Evolutionary conservation across 495 filamentous ascomycete genomes (phyloP), one percentile per base, ranked within the genome.

Genomic region (Neurospora sp.): DNA sequence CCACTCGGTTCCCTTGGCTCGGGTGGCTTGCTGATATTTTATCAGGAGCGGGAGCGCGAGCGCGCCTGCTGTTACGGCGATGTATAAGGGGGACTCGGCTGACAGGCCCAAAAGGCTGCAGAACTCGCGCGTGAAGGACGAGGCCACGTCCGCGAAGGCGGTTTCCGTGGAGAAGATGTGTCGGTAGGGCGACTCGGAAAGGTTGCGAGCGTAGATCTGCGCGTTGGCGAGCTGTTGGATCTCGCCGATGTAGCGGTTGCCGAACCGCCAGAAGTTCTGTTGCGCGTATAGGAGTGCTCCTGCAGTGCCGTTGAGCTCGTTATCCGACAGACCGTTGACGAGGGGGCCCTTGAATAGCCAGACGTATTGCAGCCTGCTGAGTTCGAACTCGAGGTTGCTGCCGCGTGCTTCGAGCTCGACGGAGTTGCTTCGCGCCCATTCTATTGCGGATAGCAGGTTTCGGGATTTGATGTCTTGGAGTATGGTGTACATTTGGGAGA

Each of bases 341-440:
- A 72, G 18, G 0, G 85, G 81, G 0, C 86, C 86, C 59, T 85
- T 83, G 85, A 91, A 98, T 0, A 97, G 87, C 89, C 90, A 93
- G 54, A 98, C 86, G 77, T 92, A 98, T 74, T 96, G 92, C 35
- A 98, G 83, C 44, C 92, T 90, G 81, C 89, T 91, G 5, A 99
- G 90, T 69, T 99, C 95, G 70, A 97, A 99, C 79, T 98, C 95
- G 3, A 99, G 88, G 75, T 96, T 97, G 75, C 92, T 94, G 5
- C 95, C 96, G 48, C 96, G 87, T 2, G 87, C 86, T 76, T 97
- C 94, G 35, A 99, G 85, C 31, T 88, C 84, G 18, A 80, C 80
- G 46, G 89, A 89, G 75, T 97, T 90, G 3, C 86, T 80, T 18
- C 90, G 83, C 0, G 96, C 92, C 96, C 96, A 99, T 72, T 87